Evolutionary conservation across 208 protist species (phyloP), one percentile per base, ranked within the genome.

Genomic region (Wallacemonas rigidus): DNA sequence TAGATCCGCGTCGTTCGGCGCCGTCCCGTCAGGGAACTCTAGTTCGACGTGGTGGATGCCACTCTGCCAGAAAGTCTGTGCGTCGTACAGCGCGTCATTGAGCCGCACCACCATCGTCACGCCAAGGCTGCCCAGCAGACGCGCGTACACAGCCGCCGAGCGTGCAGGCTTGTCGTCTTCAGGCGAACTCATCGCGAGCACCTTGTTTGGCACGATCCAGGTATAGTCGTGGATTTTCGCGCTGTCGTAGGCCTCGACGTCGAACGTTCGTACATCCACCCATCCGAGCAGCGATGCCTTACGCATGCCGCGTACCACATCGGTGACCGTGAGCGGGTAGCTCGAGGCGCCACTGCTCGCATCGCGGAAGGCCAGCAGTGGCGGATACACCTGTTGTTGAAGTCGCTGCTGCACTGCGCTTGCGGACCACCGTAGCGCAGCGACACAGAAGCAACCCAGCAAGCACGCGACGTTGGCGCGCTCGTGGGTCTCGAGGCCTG

Each of bases 31-130:
- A 1, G 89, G 69, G 74, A 96, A 99, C 61, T 94, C 94, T 11
- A 99, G 68, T 35, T 99, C 96, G 47, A 95, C 77, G 79, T 99
- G 97, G 12, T 91, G 84, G 44, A 99, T 92, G 62, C 96, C 96
- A n/a, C 73, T 62, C 4, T 88, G 80, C 35, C 83, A 82, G 71
- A 99, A 98, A 40, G 75, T 68, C 12, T 69, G 60, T 2, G 75
- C 55, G 68, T 98, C 83, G 83, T 99, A 99, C 39, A 97, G 77
- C 11, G 74, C 74, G 70, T 98, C 94, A 78, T 98, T 99, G 38
- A 99, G 85, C 36, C 98, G 83, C 12, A 99, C 79, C 11, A 99
- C 84, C 54, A 87, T 81, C 9, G 91, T 97, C 1, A 99, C 86
- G n/a, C 84, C 81, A 40, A 88, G 71, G 35, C 75, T 47, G n/a